Conservation (phyloP, 73 alveolate species). For the Paramecium biaurelia region DNA sequence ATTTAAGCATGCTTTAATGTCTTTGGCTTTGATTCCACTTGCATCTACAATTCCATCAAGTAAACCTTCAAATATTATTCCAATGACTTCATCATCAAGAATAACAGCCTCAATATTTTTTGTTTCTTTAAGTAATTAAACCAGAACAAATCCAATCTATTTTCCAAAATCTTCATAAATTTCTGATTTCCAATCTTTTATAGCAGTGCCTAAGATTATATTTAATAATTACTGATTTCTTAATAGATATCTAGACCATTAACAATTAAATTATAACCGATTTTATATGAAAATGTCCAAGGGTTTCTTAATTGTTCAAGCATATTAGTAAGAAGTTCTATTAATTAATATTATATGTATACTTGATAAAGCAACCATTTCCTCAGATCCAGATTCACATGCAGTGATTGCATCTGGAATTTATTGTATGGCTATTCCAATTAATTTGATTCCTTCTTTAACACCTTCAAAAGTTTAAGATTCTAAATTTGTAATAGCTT, state of each 20-base stretch:
- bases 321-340: background rate
- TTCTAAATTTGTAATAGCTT: background rate
- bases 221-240: background rate
- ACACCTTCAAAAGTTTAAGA: background rate
- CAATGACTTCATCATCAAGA: background rate
- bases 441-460: background rate
- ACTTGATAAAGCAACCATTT: background rate
- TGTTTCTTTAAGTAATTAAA: background rate
- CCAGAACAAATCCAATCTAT: background rate
- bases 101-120: conserved; percentile 11
- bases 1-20: background rate
- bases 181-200: conserved; percentile 7
- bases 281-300: background rate
- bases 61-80: background rate
- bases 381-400: background rate
- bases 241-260: background rate
- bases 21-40: conserved; percentile 12
- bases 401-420: conserved; percentile 33
- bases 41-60: conserved; percentile 50
- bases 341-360: background rate
- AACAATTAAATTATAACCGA: conserved; percentile 4
- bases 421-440: background rate
- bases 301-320: conserved; percentile 15
- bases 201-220: conserved; percentile 11
- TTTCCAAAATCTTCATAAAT: conserved; percentile 34